A percentile compares a stretch with the other conserved stretches of the same genome.
phyloP scores from a whole-genome alignment of 2,329 filamentous ascomycete species.

The Moelleriella libera region DNA sequence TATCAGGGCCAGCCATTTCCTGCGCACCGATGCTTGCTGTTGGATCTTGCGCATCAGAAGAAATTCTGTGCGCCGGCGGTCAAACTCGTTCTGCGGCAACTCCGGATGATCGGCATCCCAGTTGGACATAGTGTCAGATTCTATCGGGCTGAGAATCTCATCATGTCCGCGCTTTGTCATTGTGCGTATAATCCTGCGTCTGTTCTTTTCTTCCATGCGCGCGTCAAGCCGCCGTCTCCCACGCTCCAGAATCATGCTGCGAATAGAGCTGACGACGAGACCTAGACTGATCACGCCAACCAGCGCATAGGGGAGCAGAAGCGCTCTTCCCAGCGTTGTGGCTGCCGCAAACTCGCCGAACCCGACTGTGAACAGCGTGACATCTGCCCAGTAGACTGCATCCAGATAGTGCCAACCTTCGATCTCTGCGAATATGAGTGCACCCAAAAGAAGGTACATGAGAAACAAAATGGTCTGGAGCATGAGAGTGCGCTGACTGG shows the following conservation, averaged over 20 bases:
- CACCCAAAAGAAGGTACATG: constrained; percentile 66
- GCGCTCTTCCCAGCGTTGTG: constrained; percentile 45
- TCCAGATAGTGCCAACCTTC: constrained; percentile 69
- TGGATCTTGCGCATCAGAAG: constrained; percentile 74
- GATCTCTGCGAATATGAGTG: constrained; percentile 56
- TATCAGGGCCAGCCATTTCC: constrained; percentile 60
- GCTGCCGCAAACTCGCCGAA: constrained; percentile 39
- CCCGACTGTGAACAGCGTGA: constrained; percentile 52
- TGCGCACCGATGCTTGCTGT: constrained; percentile 43
- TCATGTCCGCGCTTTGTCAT: constrained; percentile 31
- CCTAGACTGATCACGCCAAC: constrained; percentile 74
- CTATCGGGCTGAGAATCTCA: constrained; percentile 35
- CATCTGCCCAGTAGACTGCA: constrained; percentile 65
- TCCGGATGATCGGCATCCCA: constrained; percentile 4
- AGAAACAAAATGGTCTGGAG: constrained; percentile 81
- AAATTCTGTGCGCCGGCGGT: constrained; percentile 58
- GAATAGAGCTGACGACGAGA: constrained; percentile 69
- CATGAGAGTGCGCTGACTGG: constrained; percentile 76
- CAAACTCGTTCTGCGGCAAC: constrained; percentile 26
- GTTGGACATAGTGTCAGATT: constrained; percentile 5
- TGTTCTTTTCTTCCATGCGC: constrained; percentile 45
- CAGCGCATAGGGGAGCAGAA: constrained; percentile 74
- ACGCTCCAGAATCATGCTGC: constrained; percentile 47
- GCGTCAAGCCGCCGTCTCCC: constrained; percentile 38
- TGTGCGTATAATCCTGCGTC: constrained; percentile 29